Conservation (phyloP, 2,329 filamentous ascomycete genomes). For the Stagonosporopsis tanaceti region DNA sequence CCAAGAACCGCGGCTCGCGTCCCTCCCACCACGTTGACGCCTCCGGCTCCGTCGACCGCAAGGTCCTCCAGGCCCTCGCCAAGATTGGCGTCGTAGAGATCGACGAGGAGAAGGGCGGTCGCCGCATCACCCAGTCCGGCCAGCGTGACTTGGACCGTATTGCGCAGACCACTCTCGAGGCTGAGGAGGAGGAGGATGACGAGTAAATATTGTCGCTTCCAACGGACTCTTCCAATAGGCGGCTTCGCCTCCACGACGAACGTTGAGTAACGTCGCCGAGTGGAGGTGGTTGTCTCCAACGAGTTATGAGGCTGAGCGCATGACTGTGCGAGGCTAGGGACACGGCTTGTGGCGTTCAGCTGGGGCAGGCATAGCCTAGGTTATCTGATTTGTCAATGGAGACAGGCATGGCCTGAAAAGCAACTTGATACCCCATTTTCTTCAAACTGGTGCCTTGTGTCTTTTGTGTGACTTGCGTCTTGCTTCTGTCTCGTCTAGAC, state of each 20-base stretch:
- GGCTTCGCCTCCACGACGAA: neutral
- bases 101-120: conserved; percentile 98
- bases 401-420: conserved; percentile 45
- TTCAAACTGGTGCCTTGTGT: neutral
- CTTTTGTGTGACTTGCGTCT: neutral
- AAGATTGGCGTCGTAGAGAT: conserved; percentile 99
- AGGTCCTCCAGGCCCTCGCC: conserved; percentile 96
- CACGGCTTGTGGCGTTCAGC: conserved; percentile 50
- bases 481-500: neutral
- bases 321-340: conserved; percentile 4
- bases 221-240: too few species aligned
- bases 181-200: conserved; percentile 59
- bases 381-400: conserved; percentile 40
- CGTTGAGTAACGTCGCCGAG: neutral
- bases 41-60: conserved; percentile 94
- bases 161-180: conserved; percentile 60
- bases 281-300: neutral
- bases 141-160: conserved; percentile 97
- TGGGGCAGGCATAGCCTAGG: conserved; percentile 45
- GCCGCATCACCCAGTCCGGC: conserved; percentile 96
- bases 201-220: conserved; percentile 40
- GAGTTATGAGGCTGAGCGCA: neutral
- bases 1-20: conserved; percentile 94
- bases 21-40: conserved; percentile 96
- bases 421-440: conserved; percentile 38